Conservation (phyloP, 768 basidiomycete species). For the Punctularia strigosozonata region DNA sequence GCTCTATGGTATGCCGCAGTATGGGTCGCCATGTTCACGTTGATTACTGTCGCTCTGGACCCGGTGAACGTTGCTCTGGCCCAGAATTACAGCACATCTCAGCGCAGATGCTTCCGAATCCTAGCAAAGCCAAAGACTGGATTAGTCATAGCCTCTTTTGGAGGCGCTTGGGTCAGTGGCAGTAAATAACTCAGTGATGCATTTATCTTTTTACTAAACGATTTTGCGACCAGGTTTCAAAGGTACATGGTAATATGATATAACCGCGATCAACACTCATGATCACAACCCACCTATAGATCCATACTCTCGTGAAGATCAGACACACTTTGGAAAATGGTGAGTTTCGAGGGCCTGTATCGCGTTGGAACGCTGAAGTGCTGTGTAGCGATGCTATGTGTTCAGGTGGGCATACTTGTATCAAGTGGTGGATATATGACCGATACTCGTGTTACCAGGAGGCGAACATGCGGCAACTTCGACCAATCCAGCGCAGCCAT, state of each 20-base stretch:
- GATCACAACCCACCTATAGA: constrained; percentile 20
- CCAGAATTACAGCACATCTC: constrained; percentile 35
- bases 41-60: constrained; percentile 37
- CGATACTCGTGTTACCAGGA: constrained; percentile 21
- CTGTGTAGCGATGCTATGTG: constrained; percentile 37
- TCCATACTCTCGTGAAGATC: constrained; percentile 50
- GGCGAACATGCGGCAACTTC: constrained; percentile 34
- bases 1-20: constrained; percentile 40
- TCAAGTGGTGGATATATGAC: not conserved
- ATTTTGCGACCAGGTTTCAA: constrained; percentile 33
- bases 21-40: constrained; percentile 49
- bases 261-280: not conserved
- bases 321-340: constrained; percentile 42
- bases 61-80: constrained; percentile 25
- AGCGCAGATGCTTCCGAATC: constrained; percentile 31
- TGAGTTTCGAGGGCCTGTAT: constrained; percentile 12
- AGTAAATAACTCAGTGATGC: too few species aligned
- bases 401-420: constrained; percentile 21
- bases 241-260: constrained; percentile 16
- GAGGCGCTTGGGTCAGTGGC: constrained; percentile 40
- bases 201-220: not conserved
- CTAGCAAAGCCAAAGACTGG: constrained; percentile 36
- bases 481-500: constrained; percentile 30
- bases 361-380: constrained; percentile 1
- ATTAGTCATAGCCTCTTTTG: constrained; percentile 44